Evolutionary conservation across 2,329 filamentous ascomycete genomes (phyloP), one percentile per base, ranked within the genome.

Genomic region (Cladophialophora psammophila): DNA sequence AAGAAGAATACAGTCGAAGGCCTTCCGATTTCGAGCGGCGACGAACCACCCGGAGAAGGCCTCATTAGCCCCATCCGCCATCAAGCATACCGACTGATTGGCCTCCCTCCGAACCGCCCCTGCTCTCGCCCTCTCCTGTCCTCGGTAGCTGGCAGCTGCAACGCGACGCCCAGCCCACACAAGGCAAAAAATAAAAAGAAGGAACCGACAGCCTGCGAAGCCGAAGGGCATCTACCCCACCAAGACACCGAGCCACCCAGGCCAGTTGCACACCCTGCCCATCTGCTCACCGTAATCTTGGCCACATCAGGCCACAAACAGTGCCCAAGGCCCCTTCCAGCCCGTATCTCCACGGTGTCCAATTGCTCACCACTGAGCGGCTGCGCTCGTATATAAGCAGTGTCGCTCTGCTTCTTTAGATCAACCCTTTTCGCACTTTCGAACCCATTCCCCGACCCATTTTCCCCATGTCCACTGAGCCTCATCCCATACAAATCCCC

Each of bases 261-360:
- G 42, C n/a, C 40, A 42, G 40, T 42, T 35, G 45, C 42, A 61
- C 31, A 42, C 31, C 32, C 36, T 34, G 35, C 45, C 10, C 26
- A 36, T 31, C 36, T 45, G 45, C 50, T n/a, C 57, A 50, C 18
- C 58, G 57, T 26, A 58, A 61, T 64, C 68, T 70, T 68, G 66
- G 68, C 66, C 53, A 63, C 36, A 64, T 70, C 68, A 70, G 68
- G 66, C 66, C 68, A 70, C 68, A 70, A 52, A 70, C 32, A 48
- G 60, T 60, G 35, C 40, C 65, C 54, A 63, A 53, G 50, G 26
- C 15, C 31, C 42, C 32, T 5, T 34, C 18, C 32, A 36, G 58
- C 59, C 59, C 52, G 59, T 36, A 63, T 60, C 65, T 69, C 62
- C 68, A 66, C 68, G 65, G 50, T 67, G 62, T 65, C 61, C 58